phyloP scores from a whole-genome alignment of 2,329 filamentous ascomycete species.

The Drechslerella dactyloides region DNA sequence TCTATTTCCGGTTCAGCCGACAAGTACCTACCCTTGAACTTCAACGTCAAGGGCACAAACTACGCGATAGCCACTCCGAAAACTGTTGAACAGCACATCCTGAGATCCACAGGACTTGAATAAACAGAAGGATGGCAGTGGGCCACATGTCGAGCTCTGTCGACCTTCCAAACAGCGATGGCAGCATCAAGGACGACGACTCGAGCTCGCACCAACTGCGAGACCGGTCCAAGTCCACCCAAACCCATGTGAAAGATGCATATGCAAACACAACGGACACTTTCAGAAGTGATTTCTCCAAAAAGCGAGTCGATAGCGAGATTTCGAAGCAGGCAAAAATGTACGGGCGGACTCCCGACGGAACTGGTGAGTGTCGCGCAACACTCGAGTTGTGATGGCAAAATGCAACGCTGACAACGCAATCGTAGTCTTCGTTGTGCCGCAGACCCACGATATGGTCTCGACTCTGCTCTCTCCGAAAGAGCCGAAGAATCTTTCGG shows the following conservation, averaged over 20 bases:
- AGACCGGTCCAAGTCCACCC: constrained; percentile 28
- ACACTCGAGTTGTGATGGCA: constrained; percentile 22
- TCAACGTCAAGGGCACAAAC: constrained; percentile 46
- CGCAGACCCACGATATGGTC: constrained; percentile 98
- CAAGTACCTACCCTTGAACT: constrained; percentile 42
- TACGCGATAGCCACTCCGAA: constrained; percentile 4
- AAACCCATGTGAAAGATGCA: constrained; percentile 8
- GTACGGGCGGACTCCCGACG: constrained; percentile 87
- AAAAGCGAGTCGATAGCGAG: constrained; percentile 22
- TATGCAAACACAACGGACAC: constrained; percentile 6
- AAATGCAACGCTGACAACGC: constrained; percentile 50
- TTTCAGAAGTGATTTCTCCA: background rate
- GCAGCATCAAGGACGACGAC: constrained; percentile 8
- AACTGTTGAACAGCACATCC: background rate
- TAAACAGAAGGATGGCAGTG: constrained; percentile 10
- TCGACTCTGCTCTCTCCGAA: constrained; percentile 93
- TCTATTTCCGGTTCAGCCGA: background rate
- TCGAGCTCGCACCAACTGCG: constrained; percentile 24
- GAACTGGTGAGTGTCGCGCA: constrained; percentile 71
- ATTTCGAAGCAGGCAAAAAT: constrained; percentile 67
- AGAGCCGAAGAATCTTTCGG: constrained; percentile 92
- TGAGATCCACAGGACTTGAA: constrained; percentile 3
- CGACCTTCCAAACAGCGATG: constrained; percentile 26
- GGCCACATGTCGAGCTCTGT: constrained; percentile 11
- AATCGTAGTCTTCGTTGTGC: constrained; percentile 85